Evolutionary conservation across 106 monocot genomes (phyloP).

Genomic region (Posidonia australis): DNA sequence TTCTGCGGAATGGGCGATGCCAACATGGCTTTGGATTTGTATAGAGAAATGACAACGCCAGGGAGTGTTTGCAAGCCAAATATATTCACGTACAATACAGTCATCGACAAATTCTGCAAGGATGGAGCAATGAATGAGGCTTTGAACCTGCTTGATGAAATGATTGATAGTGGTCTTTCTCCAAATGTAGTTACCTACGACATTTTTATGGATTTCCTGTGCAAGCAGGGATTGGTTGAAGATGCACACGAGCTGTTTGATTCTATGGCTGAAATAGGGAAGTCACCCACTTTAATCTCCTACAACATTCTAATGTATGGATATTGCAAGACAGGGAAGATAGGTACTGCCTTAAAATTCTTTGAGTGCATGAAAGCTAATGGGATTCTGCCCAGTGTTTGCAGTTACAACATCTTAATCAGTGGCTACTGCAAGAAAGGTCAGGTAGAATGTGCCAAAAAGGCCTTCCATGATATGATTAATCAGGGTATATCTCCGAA

Average conservation of each 20-base stretch:
- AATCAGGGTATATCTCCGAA: slow-evolving; percentile 7
- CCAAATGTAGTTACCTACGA: slow-evolving; percentile 23
- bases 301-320: slow-evolving; percentile 19
- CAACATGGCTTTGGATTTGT: slow-evolving; percentile 2
- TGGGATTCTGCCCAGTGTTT: slow-evolving; percentile 8
- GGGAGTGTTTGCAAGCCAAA: slow-evolving; percentile 5
- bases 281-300: neutral
- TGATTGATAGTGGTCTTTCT: slow-evolving; percentile 12
- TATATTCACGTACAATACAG: slow-evolving; percentile 18
- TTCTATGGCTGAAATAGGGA: slow-evolving; percentile 13
- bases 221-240: slow-evolving; percentile 14
- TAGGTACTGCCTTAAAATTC: slow-evolving; percentile 2
- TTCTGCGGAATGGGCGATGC: slow-evolving; percentile 7
- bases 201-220: slow-evolving; percentile 18
- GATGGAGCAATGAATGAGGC: slow-evolving; percentile 8
- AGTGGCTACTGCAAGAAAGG: slow-evolving; percentile 15
- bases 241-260: slow-evolving; percentile 20
- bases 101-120: slow-evolving; percentile 26
- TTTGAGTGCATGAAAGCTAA: slow-evolving; percentile 1
- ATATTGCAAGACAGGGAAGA: slow-evolving; percentile 9
- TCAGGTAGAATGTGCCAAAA: slow-evolving; percentile 8
- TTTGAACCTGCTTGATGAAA: slow-evolving; percentile 19
- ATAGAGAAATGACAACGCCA: neutral
- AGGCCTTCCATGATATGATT: slow-evolving; percentile 4
- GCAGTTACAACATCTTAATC: slow-evolving; percentile 17